Base-by-base conservation (phyloP, 805 yeast genomes). In the Yamadazyma takamatsuzukensis region DNA sequence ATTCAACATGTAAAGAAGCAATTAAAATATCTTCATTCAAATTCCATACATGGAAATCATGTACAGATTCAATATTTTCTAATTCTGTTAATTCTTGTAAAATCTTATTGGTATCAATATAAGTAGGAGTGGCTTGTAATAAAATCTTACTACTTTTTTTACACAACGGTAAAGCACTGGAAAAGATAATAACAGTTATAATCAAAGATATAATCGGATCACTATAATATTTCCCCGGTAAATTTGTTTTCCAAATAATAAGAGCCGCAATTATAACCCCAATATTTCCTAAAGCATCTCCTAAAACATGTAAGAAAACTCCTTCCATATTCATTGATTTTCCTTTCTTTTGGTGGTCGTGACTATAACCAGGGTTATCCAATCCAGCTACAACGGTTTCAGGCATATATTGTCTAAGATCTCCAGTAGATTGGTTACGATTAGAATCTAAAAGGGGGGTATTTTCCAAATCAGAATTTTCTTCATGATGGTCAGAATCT, bases 11-110 rank as follows among this genome's bases (percentile, higher is more conserved):
- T 39, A 93, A 70, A 1, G 96, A 82, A 1, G 97, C 96, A 53
- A 90, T 85, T 44, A 79, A 72, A 34, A 84, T 73, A 40, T 80
- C 82, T 61, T 90, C 98, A 30, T 89, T 85, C 46, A 90, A 72
- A 54, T 88, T 90, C 98, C 98, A 90, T 37, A 90, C 80, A 59
- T 90, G 98, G 70, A 90, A 80, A 60, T 90, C 98, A 57, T 90
- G 98, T 19, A 93, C 80, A 2, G 94, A 83, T 36, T 75, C 70
- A 32, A 90, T 90, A 16, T 89, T 84, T 1, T 77, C 73, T 13
- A 93, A 68, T 12, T 73, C 61, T 22, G 77, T 58, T 27, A 90
- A 81, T 40, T 84, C 85, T 30, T 70, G 64, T 37, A 80, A 75
- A 27, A 93, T 85, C 18, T 72, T 72, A 41, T 83, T 82, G 13